Evolutionary conservation across 73 alveolate genomes (phyloP).

Genomic region (Blepharisma stoltei): DNA sequence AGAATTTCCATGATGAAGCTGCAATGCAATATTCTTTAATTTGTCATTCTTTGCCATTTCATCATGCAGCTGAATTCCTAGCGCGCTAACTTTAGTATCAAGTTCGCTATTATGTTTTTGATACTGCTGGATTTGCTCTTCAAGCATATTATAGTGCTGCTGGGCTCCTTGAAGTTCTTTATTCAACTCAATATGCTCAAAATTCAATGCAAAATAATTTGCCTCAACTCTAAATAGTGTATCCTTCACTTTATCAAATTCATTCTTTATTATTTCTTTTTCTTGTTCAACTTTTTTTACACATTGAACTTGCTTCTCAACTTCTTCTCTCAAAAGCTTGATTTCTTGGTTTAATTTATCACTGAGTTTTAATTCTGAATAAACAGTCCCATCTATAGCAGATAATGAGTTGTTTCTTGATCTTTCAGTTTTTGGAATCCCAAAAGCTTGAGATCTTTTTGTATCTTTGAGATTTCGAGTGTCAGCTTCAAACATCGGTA

Average conservation of each 20-base stretch:
- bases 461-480: constrained; percentile 3
- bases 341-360: constrained; percentile 37
- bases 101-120: no score
- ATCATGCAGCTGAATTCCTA: constrained; percentile 25
- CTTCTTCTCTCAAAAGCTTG: not conserved
- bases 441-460: constrained; percentile 15
- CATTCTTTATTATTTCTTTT: no score
- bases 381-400: constrained; percentile 39
- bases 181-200: no score
- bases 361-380: constrained; percentile 54
- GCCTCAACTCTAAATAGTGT: no score
- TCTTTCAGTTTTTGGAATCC: not conserved
- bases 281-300: no score
- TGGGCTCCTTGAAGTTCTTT: no score
- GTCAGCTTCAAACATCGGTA: constrained; percentile 61
- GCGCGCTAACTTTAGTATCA: no score
- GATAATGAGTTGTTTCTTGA: not conserved
- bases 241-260: no score
- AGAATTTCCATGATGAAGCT: constrained; percentile 45
- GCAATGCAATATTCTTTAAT: constrained; percentile 38
- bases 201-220: no score
- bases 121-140: no score
- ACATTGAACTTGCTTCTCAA: not conserved
- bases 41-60: constrained; percentile 57
- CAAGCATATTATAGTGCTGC: no score